These are phyloP conservation scores for Amaranthus cruentus DNA, from an alignment of 148 eudicot genomes.

Conservation along the genomic window DNA sequence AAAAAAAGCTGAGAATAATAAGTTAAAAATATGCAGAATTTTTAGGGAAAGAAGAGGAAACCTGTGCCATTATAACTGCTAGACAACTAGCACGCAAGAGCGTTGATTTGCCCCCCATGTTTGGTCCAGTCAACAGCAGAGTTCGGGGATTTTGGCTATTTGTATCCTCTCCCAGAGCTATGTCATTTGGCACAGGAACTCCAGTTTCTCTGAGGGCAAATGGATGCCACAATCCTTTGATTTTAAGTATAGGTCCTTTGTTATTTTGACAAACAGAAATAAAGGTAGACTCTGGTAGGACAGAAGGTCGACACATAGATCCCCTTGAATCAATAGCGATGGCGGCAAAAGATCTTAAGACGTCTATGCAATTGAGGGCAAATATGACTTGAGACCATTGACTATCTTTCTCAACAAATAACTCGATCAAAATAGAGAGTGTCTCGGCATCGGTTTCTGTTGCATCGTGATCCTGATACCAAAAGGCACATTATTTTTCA, in stretches of 20 bases:
- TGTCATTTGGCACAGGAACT: conserved; percentile 81
- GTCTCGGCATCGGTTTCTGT: conserved; percentile 72
- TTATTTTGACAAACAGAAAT: conserved; percentile 24
- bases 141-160: conserved; percentile 53
- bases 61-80: conserved; percentile 93
- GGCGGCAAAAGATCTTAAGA: conserved; percentile 83
- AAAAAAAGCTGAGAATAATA: not conserved
- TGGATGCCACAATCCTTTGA: conserved; percentile 95
- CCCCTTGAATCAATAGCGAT: conserved; percentile 56
- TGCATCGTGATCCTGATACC: conserved; percentile 63
- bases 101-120: conserved; percentile 99
- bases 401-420: conserved; percentile 68
- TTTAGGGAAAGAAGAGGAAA: conserved; percentile 9
- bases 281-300: conserved; percentile 49
- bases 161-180: conserved; percentile 57
- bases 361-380: conserved; percentile 67
- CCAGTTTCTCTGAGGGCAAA: conserved; percentile 78
- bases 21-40: not conserved
- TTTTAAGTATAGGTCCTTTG: conserved; percentile 56
- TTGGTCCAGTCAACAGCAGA: conserved; percentile 96
- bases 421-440: conserved; percentile 67
- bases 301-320: conserved; percentile 67
- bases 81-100: conserved; percentile 90
- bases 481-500: not conserved
- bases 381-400: conserved; percentile 76